Base-by-base conservation (phyloP, 306 rosid species). In the Prinsepia uniflora region DNA sequence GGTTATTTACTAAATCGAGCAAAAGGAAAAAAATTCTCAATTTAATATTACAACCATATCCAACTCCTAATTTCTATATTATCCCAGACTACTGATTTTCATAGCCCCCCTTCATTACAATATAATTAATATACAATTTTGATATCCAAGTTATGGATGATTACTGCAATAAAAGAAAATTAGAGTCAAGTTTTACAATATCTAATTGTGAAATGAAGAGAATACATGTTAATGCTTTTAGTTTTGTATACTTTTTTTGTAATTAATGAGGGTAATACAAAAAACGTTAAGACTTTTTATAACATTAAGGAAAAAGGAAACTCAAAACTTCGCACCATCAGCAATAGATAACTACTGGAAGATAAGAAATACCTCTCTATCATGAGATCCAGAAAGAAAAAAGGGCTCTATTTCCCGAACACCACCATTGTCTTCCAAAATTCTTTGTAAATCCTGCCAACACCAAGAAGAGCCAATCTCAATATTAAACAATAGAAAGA, bases 331-430 rank as follows among this genome's bases (percentile, higher is more conserved):
- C 5, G 14, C 41, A 68, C 49, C 48, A 68, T 52, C n/a, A 52
- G 47, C 43, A 68, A 10, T 20, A 54, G 36, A 7, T 40, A 53
- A 7, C 0, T 69, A 54, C 63, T 53, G 10, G 59, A 15, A 40
- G 64, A 63, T 59, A 0, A 4, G 64, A 70, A 53, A 67, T 83
- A 90, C 98, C 98, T 94, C 94, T 69, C 69, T 77, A 66, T 72
- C 89, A 76, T 71, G 66, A 76, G 65, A 72, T 76, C 78, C 78
- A 63, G 85, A 77, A 71, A 94, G 97, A n/a, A 79, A 86, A 84
- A 94, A 94, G 4, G 98, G 98, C 56, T 94, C 97, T 36, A 80
- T 91, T 83, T 89, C 95, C 75, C 75, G 73, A 73, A 81, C 81
- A 59, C 81, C 91, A 69, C 89, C 91, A 61, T 76, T 87, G 18